A percentile compares a stretch with the other conserved stretches of the same genome.
Conservation (phyloP, 202 grass and related monocot species). For the Setaria viridis region DNA sequence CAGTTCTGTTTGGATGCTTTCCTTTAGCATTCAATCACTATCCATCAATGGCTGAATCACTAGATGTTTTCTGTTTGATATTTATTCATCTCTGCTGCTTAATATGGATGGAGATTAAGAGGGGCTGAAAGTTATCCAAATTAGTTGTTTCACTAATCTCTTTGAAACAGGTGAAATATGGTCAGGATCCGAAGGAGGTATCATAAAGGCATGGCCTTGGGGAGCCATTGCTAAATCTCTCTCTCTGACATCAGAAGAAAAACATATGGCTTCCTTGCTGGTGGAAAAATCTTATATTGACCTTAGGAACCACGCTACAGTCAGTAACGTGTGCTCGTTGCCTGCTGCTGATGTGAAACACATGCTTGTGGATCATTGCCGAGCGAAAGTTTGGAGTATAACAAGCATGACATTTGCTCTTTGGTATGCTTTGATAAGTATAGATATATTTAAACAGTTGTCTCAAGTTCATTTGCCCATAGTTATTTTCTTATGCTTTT, state of each 20-base stretch:
- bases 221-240: slow-evolving; percentile 76
- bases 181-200: slow-evolving; percentile 89
- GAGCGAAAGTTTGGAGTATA: slow-evolving; percentile 84
- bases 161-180: slow-evolving; percentile 94
- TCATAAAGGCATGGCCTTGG: slow-evolving; percentile 94
- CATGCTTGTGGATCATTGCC: slow-evolving; percentile 70
- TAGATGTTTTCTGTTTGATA: background rate
- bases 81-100: slow-evolving; percentile 4
- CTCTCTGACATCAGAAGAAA: slow-evolving; percentile 67
- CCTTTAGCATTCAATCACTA: background rate
- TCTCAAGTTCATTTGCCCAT: slow-evolving; percentile 1
- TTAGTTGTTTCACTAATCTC: slow-evolving; percentile 52
- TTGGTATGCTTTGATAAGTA: slow-evolving; percentile 69
- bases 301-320: slow-evolving; percentile 70
- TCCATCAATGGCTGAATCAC: slow-evolving; percentile 27
- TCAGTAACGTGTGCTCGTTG: slow-evolving; percentile 69
- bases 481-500: slow-evolving; percentile 34
- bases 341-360: slow-evolving; percentile 78
- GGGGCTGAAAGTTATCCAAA: background rate
- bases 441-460: slow-evolving; percentile 4
- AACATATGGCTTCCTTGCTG: slow-evolving; percentile 66
- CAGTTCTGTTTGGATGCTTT: background rate
- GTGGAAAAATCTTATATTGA: slow-evolving; percentile 81
- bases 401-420: slow-evolving; percentile 75
- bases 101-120: slow-evolving; percentile 28